Conservation (phyloP, 2,329 filamentous ascomycete genomes). For the Cercospora sesami region DNA sequence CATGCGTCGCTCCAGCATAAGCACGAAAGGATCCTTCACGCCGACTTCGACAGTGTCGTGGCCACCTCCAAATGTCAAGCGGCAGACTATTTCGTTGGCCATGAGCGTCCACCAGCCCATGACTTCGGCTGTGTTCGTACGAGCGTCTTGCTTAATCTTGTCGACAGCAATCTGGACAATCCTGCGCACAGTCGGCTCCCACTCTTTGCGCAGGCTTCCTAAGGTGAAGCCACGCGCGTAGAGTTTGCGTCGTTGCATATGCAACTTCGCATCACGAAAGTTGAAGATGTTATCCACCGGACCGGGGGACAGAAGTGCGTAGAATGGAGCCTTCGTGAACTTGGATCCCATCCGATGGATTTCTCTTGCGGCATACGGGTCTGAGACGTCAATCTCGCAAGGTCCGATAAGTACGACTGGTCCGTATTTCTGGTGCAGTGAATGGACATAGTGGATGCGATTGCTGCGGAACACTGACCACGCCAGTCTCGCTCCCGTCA, state of each 20-base stretch:
- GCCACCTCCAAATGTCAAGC: not conserved
- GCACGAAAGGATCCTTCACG: not conserved
- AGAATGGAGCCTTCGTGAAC: not conserved
- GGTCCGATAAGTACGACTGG: conserved; percentile 47
- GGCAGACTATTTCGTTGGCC: not conserved
- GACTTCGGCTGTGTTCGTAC: not conserved
- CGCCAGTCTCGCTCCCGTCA: conserved; percentile 49
- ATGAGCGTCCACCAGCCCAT: not conserved
- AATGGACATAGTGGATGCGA: conserved; percentile 45
- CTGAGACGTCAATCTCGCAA: not conserved
- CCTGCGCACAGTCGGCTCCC: not conserved
- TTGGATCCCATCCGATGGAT: not conserved
- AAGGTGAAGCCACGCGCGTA: not conserved
- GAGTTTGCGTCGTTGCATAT: not conserved
- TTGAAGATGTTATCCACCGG: not conserved
- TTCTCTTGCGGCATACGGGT: not conserved
- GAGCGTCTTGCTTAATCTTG: not conserved
- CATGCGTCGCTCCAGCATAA: not conserved
- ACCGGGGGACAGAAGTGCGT: not conserved
- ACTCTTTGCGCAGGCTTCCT: not conserved
- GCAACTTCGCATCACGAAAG: not conserved
- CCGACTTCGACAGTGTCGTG: not conserved
- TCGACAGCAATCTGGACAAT: conserved; percentile 41
- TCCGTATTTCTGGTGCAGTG: conserved; percentile 50
- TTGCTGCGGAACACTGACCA: conserved; percentile 35